phyloP scores from a whole-genome alignment of 176 grass and related monocot species.

The Paspalum vaginatum region DNA sequence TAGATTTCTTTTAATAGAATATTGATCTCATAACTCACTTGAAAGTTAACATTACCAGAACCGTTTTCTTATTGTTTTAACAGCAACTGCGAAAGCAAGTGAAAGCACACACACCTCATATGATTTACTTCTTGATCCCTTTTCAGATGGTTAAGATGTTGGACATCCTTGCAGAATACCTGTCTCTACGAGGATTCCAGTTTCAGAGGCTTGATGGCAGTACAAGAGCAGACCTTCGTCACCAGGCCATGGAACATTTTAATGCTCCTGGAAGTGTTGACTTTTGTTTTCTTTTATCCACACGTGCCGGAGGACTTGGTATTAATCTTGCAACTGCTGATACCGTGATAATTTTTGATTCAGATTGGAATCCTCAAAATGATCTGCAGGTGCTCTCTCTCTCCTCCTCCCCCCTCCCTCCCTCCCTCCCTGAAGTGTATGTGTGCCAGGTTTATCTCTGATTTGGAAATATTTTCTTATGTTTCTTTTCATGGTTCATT shows the following conservation, averaged over 20 bases:
- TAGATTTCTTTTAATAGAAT: slow-evolving; percentile 10
- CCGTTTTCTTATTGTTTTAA: background rate
- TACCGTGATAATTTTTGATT: slow-evolving; percentile 98
- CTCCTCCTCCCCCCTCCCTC: background rate
- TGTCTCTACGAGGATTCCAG: slow-evolving; percentile 92
- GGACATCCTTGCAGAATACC: slow-evolving; percentile 97
- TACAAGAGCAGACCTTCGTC: slow-evolving; percentile 94
- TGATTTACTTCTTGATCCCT: slow-evolving; percentile 15
- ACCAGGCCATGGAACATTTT: slow-evolving; percentile 99
- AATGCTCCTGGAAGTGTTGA: slow-evolving; percentile 98
- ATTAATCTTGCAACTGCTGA: slow-evolving; percentile 99
- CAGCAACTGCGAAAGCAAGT: background rate
- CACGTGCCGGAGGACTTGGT: slow-evolving; percentile 96
- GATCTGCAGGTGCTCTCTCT: slow-evolving; percentile 75
- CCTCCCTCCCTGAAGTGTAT: background rate
- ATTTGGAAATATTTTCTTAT: slow-evolving; percentile 1
- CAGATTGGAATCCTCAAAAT: slow-evolving; percentile 99
- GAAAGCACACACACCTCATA: slow-evolving; percentile 1
- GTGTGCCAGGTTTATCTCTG: background rate
- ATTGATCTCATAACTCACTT: background rate
- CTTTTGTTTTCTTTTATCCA: slow-evolving; percentile 98
- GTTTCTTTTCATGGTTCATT: slow-evolving; percentile 18
- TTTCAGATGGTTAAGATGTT: slow-evolving; percentile 99
- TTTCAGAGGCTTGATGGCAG: slow-evolving; percentile 99
- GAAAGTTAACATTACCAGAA: background rate